These are phyloP conservation scores for Rickenella mellea DNA, from an alignment of 768 basidiomycete species.

Conservation along the genomic window DNA sequence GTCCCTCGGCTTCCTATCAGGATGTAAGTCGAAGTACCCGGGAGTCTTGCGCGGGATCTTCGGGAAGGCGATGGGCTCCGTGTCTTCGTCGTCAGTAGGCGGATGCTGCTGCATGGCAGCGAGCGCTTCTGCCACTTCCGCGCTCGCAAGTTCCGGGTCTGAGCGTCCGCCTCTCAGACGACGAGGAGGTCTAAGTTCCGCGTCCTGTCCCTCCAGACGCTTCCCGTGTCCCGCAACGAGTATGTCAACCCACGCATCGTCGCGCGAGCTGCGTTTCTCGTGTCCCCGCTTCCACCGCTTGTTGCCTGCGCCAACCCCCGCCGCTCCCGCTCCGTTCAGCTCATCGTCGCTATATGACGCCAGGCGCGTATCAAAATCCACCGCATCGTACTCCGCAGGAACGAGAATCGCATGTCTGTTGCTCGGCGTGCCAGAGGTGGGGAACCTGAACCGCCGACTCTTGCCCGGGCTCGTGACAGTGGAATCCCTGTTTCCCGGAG, in stretches of 20 bases:
- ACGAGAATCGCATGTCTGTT: conserved; percentile 30
- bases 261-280: conserved; percentile 36
- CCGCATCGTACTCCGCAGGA: conserved; percentile 70
- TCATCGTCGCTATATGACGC: conserved; percentile 50
- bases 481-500: too few relatives aligned
- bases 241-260: conserved; percentile 87
- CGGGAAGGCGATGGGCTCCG: conserved; percentile 12
- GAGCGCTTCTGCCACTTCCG: conserved; percentile 65
- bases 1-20: conserved; percentile 45
- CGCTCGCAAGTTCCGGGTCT: conserved; percentile 65
- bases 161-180: conserved; percentile 26
- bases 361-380: conserved; percentile 78
- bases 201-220: conserved; percentile 49
- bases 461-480: conserved; percentile 28
- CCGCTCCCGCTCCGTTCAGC: conserved; percentile 15
- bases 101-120: conserved; percentile 38
- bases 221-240: conserved; percentile 52
- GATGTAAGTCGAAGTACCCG: conserved; percentile 75
- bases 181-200: conserved; percentile 21
- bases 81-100: conserved; percentile 32
- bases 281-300: conserved; percentile 33
- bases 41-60: conserved; percentile 11
- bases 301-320: conserved; percentile 10
- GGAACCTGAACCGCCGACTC: conserved; percentile 48
- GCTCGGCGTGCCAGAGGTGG: conserved; percentile 36